Conservation (phyloP, 106 monocot genomes). For the Agapanthus africanus region DNA sequence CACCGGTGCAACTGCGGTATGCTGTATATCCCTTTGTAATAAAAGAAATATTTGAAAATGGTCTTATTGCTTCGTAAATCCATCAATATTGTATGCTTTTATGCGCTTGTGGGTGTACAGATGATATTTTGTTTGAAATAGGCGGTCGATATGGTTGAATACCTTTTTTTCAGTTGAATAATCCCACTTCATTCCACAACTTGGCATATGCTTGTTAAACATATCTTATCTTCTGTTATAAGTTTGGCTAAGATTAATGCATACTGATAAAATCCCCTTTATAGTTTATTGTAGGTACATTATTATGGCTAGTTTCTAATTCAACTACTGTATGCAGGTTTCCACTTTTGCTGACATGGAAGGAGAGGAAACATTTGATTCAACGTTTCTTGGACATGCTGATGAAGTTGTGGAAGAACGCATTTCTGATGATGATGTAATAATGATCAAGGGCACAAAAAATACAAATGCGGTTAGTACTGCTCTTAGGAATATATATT, state of each 20-base stretch:
- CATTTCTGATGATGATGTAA: slow-evolving; percentile 91
- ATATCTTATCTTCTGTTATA: neutral
- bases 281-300: no score
- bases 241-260: no score
- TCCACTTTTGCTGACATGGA: slow-evolving; percentile 99
- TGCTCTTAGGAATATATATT: neutral
- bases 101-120: neutral
- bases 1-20: slow-evolving; percentile 93
- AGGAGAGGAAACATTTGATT: slow-evolving; percentile 96
- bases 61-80: neutral
- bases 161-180: no score
- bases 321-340: slow-evolving; percentile 29
- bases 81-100: neutral
- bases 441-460: slow-evolving; percentile 93
- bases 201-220: neutral
- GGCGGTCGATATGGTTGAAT: no score
- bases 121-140: neutral
- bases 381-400: slow-evolving; percentile 71
- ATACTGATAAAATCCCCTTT: no score
- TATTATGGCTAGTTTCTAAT: slow-evolving; percentile 1
- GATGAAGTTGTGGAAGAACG: slow-evolving; percentile 95
- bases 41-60: neutral
- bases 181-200: no score
- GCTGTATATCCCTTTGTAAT: neutral
- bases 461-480: slow-evolving; percentile 81